Conservation (phyloP, 345 rosid species). For the Geranium brycei region DNA sequence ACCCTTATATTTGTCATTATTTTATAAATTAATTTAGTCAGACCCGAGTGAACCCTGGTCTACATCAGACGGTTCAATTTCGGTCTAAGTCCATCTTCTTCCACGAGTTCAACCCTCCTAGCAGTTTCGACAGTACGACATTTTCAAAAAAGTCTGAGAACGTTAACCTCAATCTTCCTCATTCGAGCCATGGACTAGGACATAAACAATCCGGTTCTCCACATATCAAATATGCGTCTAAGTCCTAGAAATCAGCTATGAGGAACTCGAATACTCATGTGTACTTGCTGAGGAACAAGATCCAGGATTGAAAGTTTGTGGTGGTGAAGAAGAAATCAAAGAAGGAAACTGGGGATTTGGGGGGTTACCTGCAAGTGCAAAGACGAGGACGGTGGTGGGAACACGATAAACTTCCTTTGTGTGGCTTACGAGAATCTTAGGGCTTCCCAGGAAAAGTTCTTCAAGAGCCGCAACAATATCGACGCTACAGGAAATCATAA, state of each 20-base stretch:
- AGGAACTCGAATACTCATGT: constrained; percentile 18
- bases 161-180: constrained; percentile 47
- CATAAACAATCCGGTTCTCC: constrained; percentile 17
- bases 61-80: no score
- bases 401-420: constrained; percentile 55
- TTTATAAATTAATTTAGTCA: no score
- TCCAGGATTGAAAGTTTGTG: constrained; percentile 68
- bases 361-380: constrained; percentile 50
- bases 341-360: constrained; percentile 30
- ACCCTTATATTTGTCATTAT: no score
- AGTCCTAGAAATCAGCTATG: constrained; percentile 11
- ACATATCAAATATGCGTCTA: constrained; percentile 6
- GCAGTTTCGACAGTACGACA: no score
- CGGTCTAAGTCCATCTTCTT: no score
- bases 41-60: no score
- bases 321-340: constrained; percentile 58
- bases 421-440: constrained; percentile 68
- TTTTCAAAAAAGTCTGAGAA: constrained; percentile 38
- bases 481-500: constrained; percentile 2
- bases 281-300: constrained; percentile 53
- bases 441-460: constrained; percentile 80
- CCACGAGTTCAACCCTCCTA: no score
- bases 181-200: constrained; percentile 25
- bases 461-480: constrained; percentile 20
- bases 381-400: constrained; percentile 27